Evolutionary conservation across 805 yeast genomes (phyloP).

Genomic region (Lipomyces starkeyi): DNA sequence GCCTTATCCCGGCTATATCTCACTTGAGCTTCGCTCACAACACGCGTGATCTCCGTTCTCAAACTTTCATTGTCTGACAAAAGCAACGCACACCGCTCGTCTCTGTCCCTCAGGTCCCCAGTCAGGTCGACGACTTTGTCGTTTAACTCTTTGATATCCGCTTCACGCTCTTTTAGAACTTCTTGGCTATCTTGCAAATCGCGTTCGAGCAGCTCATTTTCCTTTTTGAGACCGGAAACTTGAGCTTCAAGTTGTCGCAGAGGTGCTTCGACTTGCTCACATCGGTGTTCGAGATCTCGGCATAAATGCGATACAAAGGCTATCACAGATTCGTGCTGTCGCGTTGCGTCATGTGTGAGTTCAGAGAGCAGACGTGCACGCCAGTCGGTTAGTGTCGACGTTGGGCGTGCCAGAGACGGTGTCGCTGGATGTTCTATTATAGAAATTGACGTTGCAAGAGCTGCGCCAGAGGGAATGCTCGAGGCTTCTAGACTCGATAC

Average conservation of each 20-base stretch:
- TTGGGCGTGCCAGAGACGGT: neutral
- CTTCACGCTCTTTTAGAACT: neutral
- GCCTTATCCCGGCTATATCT: conserved; percentile 2
- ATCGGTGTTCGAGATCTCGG: conserved; percentile 8
- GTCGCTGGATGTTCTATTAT: conserved; percentile 13
- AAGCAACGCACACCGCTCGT: conserved; percentile 3
- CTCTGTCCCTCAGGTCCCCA: neutral
- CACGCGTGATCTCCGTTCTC: neutral
- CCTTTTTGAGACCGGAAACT: neutral
- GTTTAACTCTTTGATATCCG: neutral
- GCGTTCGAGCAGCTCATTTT: neutral
- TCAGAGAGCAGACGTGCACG: conserved; percentile 1
- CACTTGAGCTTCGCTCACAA: conserved; percentile 1
- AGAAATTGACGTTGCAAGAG: neutral
- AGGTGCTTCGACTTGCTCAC: neutral
- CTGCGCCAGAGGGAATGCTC: too few species aligned
- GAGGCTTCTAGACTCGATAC: neutral
- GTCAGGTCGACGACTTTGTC: conserved; percentile 6
- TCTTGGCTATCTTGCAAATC: neutral
- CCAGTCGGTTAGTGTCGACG: neutral
- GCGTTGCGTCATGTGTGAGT: conserved; percentile 4
- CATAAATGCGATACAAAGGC: conserved; percentile 11
- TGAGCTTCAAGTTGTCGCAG: conserved; percentile 2
- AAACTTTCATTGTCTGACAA: neutral
- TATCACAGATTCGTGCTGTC: conserved; percentile 12